Conservation (phyloP, 352 stramenopile species). For the Globisporangium iwayamae region DNA sequence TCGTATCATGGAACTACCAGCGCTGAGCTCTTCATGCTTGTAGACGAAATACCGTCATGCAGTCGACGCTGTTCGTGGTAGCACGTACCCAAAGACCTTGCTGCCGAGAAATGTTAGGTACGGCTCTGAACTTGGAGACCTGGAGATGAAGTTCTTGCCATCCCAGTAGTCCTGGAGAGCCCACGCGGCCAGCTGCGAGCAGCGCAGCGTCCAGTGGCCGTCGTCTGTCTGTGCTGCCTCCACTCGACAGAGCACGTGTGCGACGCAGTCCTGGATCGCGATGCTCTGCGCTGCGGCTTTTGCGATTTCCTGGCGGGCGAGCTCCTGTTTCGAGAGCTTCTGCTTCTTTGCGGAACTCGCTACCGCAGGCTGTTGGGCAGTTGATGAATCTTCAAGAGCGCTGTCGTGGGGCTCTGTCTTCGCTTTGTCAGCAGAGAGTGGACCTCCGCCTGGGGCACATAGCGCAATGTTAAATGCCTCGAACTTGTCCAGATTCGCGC, state of each 20-base stretch:
- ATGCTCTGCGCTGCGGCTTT: conserved; percentile 28
- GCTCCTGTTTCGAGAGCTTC: conserved; percentile 67
- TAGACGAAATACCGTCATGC: not conserved
- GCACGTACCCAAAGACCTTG: conserved; percentile 71
- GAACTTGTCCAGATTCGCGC: conserved; percentile 63
- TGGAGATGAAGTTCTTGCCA: conserved; percentile 71
- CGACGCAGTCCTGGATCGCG: conserved; percentile 50
- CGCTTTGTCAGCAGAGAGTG: not conserved
- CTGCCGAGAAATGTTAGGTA: conserved; percentile 85
- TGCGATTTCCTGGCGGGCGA: conserved; percentile 31
- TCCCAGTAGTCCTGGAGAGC: conserved; percentile 70
- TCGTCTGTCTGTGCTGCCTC: conserved; percentile 61
- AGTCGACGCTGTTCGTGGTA: not conserved
- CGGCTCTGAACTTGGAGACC: conserved; percentile 21
- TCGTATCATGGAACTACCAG: no score
- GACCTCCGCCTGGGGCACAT: conserved; percentile 41
- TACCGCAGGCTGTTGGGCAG: not conserved
- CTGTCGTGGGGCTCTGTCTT: no score
- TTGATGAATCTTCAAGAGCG: not conserved
- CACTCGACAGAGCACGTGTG: conserved; percentile 67
- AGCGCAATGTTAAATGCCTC: conserved; percentile 35
- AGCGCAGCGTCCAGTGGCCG: conserved; percentile 69
- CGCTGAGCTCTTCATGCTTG: no score
- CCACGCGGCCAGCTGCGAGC: conserved; percentile 59
- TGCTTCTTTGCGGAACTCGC: conserved; percentile 23